Conservation (phyloP, 148 eudicot genomes). For the Suaeda aralocaspica region DNA sequence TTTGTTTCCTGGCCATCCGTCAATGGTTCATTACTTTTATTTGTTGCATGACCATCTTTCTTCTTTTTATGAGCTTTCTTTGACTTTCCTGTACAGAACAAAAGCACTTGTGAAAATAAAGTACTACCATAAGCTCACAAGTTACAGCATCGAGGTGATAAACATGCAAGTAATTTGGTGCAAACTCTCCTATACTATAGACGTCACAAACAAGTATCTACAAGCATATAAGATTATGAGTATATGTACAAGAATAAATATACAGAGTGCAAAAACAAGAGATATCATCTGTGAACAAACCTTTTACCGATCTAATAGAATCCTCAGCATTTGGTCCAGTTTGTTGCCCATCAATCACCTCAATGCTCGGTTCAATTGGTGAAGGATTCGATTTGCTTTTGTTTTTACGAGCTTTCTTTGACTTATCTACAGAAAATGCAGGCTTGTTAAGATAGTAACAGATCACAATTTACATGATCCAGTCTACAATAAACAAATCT, state of each 20-base stretch:
- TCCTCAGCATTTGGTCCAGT: conserved; percentile 3
- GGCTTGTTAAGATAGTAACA: neutral
- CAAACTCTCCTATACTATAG: neutral
- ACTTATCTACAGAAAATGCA: conserved; percentile 13
- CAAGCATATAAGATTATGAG: too few relatives aligned
- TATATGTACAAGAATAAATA: neutral
- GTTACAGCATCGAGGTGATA: neutral
- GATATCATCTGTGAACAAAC: conserved; percentile 3
- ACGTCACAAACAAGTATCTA: neutral
- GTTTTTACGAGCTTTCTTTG: conserved; percentile 23
- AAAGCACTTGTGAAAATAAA: conserved; percentile 3
- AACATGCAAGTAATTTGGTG: neutral
- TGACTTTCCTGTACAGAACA: conserved; percentile 37
- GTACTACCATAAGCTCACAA: neutral
- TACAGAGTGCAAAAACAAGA: neutral
- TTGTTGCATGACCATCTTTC: conserved; percentile 27
- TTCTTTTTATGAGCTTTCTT: conserved; percentile 41
- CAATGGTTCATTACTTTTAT: conserved; percentile 33
- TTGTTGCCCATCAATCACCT: conserved; percentile 13
- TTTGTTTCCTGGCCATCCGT: conserved; percentile 27
- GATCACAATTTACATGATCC: neutral
- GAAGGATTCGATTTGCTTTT: conserved; percentile 14
- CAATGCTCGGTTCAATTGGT: conserved; percentile 7
- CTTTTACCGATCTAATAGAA: conserved; percentile 14
- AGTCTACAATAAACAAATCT: neutral